phyloP scores from a whole-genome alignment of 2,329 filamentous ascomycete species.

The Chaetomiaceae sp. region DNA sequence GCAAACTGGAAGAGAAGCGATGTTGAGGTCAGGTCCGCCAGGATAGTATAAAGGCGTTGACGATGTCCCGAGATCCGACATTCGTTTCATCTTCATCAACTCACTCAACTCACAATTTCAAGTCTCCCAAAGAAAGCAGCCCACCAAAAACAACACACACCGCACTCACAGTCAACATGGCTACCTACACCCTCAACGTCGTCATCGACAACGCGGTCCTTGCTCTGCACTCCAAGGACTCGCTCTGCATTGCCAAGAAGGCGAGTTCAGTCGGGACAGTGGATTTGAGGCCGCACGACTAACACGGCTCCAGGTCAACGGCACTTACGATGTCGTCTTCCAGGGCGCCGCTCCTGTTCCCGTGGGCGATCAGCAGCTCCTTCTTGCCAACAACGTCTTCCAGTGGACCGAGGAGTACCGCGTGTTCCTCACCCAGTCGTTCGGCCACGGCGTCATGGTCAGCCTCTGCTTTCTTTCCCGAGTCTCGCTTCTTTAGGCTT shows the following conservation, averaged over 20 bases:
- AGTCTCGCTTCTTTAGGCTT: background rate
- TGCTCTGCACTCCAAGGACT: background rate
- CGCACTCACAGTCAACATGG: background rate
- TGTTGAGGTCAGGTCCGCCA: background rate
- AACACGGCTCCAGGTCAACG: background rate
- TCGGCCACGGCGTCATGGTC: background rate
- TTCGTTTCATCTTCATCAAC: background rate
- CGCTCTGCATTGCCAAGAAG: constrained; percentile 2
- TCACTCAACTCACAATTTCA: background rate
- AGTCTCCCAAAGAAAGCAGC: no score
- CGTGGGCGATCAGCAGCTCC: background rate
- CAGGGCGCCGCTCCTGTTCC: background rate
- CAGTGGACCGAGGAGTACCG: constrained; percentile 4
- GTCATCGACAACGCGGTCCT: background rate
- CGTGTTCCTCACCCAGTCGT: background rate
- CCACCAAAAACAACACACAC: background rate
- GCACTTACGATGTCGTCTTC: background rate
- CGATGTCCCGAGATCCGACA: background rate
- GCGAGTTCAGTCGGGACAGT: background rate
- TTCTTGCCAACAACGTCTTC: background rate
- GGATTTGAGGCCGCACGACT: background rate
- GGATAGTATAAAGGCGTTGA: background rate
- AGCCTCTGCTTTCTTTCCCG: background rate
- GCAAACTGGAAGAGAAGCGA: no score
- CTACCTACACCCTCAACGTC: background rate